Evolutionary conservation across 2,329 filamentous ascomycete genomes (phyloP), one percentile per base, ranked within the genome.

Genomic region (Microcyclosporella mali): DNA sequence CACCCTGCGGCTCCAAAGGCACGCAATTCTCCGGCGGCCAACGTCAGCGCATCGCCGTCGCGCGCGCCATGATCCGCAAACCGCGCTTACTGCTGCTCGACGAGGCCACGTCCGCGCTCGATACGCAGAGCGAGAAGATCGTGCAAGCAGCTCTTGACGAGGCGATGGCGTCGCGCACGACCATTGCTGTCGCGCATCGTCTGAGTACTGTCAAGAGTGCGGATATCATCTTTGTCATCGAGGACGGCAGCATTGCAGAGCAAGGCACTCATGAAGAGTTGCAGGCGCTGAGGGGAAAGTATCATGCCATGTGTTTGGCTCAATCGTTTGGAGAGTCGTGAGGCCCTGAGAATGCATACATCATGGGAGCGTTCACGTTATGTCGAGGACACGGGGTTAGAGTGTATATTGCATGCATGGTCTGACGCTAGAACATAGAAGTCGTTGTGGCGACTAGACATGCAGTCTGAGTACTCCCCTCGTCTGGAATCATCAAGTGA

Each of bases 131-230:
- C 0, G 82, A 85, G 57, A 75, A 74, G 50, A 66, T 81, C 0
- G 78, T 86, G 9, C 81, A 88, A 63, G 69, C 68, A 0, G 83
- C 84, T 0, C 79, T 89, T 56, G 81, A 86, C 28, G 47, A 56
- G 14, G 67, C 70, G 70, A 29, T 58, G 1, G 25, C 33, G 51
- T 56, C 52, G 6, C 49, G 66, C 6, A 70, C 64, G 0, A 69
- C 63, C 30, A 56, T 70, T 8, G 64, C 64, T 2, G 62, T 70
- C 3, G 66, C 67, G 9, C 66, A 69, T 56, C 56, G 65, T 1
- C 51, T 69, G 11, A 59, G 56, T 9, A 69, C 65, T 1, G 53
- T 68, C 8, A 50, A 56, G 29, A 45, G 63, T 25, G 63, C 63
- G 1, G 60, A 68, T 48, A 35, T 55, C 3, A 69, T 70, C 10